Percentiles rank a stretch among this genome's conserved stretches.
Evolutionary conservation across 2,329 filamentous ascomycete species (phyloP).

Genomic region (Colletotrichum limetticola): DNA sequence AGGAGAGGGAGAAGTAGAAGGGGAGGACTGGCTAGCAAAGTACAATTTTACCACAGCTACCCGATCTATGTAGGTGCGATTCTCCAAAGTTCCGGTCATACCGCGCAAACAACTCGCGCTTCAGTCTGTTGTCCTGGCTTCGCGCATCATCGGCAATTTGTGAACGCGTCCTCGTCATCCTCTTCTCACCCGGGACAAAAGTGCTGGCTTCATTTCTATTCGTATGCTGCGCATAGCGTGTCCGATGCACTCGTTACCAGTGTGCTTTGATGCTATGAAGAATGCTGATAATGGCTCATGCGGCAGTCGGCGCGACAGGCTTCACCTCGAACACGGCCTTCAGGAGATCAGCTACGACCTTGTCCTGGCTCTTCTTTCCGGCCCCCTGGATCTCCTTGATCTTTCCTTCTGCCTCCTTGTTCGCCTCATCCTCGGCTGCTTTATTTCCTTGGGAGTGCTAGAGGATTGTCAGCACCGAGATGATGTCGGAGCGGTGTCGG

Average conservation of each 20-base stretch:
- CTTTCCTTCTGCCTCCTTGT: slow-evolving; percentile 80
- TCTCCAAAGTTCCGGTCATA: not conserved
- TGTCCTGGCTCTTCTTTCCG: slow-evolving; percentile 80
- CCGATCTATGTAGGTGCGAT: not conserved
- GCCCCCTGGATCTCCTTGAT: slow-evolving; percentile 84
- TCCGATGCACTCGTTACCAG: not conserved
- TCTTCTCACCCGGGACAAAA: not conserved
- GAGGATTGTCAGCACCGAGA: not conserved
- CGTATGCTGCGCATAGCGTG: not conserved
- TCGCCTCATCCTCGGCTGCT: slow-evolving; percentile 81
- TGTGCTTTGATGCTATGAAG: not conserved
- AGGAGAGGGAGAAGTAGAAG: no score
- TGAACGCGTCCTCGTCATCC: not conserved
- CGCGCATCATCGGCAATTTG: not conserved
- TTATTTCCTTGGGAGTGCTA: slow-evolving; percentile 93
- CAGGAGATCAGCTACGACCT: slow-evolving; percentile 86
- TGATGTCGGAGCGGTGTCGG: not conserved
- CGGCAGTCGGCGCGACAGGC: slow-evolving; percentile 64
- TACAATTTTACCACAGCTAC: slow-evolving; percentile 4
- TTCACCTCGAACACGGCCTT: slow-evolving; percentile 87
- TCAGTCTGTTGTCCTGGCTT: not conserved
- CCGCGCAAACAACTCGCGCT: not conserved
- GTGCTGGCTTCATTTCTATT: not conserved
- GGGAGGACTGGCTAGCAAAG: not conserved
- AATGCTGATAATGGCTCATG: slow-evolving; percentile 22